Base-by-base conservation (phyloP, 2,329 filamentous ascomycete species). In the Aspergillus glaucus region DNA sequence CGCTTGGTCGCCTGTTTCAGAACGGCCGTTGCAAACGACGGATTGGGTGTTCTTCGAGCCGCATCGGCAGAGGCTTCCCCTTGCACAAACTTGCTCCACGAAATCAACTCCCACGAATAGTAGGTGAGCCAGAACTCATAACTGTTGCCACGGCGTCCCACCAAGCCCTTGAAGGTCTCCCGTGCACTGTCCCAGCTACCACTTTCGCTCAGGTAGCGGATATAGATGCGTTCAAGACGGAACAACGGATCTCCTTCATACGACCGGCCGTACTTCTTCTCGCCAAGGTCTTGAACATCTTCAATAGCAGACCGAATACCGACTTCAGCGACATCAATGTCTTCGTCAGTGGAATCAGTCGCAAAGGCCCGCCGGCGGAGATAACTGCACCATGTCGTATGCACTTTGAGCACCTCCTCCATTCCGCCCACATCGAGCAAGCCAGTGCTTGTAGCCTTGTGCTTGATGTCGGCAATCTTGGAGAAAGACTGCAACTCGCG, bases 51-150 rank as follows among this genome's bases (percentile, higher is more conserved):
- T 6, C 79, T 80, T 50, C 78, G 73, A 32, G 72, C 70, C 48
- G 76, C 79, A 47, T 77, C 74, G 61, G 75, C 73, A 14, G 77
- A 76, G 26, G 70, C 68, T 45, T 78, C 78, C 8, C 72, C 71
- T 44, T 79, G 73, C 2, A 76, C 75, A 50, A 81, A 76, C 52
- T 77, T 79, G 50, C 76, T 75, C 79, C 81, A 84, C n/a, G 78
- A 72, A 50, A 86, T 78, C 77, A 97, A 85, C 70, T 97, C 93
- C 86, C 90, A 97, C 46, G 85, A 77, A 69, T 96, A 96, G 68
- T 89, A 96, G 40, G 85, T 83, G 48, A 91, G 78, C 93, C 93
- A 98, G 66, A 97, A 97, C 59, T 95, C 89, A 62, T 91, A 90
- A 58, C 84, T 91, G 58, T 89, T 81, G 26, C 84, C 83, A 48